Conservation (phyloP, 2,329 filamentous ascomycete genomes). For the Trichophyton benhamiae region DNA sequence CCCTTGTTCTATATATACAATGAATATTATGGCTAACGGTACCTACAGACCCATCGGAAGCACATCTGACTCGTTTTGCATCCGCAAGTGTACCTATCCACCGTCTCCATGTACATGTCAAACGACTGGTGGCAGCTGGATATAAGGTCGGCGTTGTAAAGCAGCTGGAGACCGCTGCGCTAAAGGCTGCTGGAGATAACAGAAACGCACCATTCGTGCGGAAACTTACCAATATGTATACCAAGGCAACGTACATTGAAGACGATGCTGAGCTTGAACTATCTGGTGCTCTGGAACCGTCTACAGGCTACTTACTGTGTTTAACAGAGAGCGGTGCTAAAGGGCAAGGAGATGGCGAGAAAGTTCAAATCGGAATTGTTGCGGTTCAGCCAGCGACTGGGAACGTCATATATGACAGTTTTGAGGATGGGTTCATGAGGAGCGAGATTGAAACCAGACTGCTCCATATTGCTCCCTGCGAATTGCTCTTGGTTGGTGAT, state of each 20-base stretch:
- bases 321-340: slow-evolving; percentile 76
- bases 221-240: slow-evolving; percentile 92
- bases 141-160: slow-evolving; percentile 93
- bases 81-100: slow-evolving; percentile 93
- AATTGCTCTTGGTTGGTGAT: slow-evolving; percentile 84
- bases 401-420: slow-evolving; percentile 89
- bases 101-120: slow-evolving; percentile 82
- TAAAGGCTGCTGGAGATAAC: slow-evolving; percentile 93
- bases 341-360: slow-evolving; percentile 76
- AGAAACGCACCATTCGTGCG: slow-evolving; percentile 82
- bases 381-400: slow-evolving; percentile 93
- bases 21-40: slow-evolving; percentile 8
- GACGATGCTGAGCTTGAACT: slow-evolving; percentile 73
- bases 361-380: slow-evolving; percentile 78
- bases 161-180: slow-evolving; percentile 84
- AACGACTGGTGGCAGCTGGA: slow-evolving; percentile 79
- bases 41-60: slow-evolving; percentile 62
- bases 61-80: slow-evolving; percentile 81
- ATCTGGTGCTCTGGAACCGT: slow-evolving; percentile 42
- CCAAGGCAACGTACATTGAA: slow-evolving; percentile 82
- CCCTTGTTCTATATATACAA: not conserved
- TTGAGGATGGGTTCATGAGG: slow-evolving; percentile 95
- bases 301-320: slow-evolving; percentile 81
- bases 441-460: slow-evolving; percentile 92
- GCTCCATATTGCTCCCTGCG: slow-evolving; percentile 87